Evolutionary conservation across 2,329 filamentous ascomycete genomes (phyloP), one percentile per base, ranked within the genome.

Genomic region (Pseudopyrenochaeta lycopersici): DNA sequence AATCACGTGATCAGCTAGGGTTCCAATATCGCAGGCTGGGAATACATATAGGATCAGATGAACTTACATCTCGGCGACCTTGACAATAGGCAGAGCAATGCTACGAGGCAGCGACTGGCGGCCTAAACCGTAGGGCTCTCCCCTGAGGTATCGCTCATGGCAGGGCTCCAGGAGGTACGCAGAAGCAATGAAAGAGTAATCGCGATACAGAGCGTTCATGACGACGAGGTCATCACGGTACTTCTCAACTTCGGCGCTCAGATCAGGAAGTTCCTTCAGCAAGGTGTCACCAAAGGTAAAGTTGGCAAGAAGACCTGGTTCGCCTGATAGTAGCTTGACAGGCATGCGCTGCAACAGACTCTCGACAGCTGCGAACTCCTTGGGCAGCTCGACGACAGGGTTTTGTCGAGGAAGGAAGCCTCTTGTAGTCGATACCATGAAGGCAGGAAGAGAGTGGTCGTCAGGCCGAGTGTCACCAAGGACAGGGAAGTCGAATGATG

Each of bases 91-190:
- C 31, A 89, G 80, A n/a, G 91, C 86, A 64, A 97, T 87, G 66
- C 86, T 85, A 46, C 83, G 82, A 1, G 93, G 93, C 65, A 97
- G 77, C 18, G 85, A 81, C 54, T 92, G 85, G 39, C 92, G 81
- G 3, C 88, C 92, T 39, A 96, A 79, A 0, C 92, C 92, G 72
- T 97, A 97, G 1, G 83, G 82, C 72, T 90, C 87, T 0, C 88
- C 89, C 41, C 79, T 80, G 56, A 80, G 78, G 75, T 85, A 88
- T 56, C 89, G 84, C 78, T 91, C 84, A 77, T 95, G 93, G 75
- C 93, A 97, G 10, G 93, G 93, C 81, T 97, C 93, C 27, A 97
- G 86, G 27, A 97, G 82, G 73, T 96, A 97, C 0, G 92, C 90
- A 20, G 91, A 96, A 4, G 92, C 90, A 27, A 97, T 79, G 81